Conservation (phyloP, 1,139 yeast species). For the Taphrina confusa region DNA sequence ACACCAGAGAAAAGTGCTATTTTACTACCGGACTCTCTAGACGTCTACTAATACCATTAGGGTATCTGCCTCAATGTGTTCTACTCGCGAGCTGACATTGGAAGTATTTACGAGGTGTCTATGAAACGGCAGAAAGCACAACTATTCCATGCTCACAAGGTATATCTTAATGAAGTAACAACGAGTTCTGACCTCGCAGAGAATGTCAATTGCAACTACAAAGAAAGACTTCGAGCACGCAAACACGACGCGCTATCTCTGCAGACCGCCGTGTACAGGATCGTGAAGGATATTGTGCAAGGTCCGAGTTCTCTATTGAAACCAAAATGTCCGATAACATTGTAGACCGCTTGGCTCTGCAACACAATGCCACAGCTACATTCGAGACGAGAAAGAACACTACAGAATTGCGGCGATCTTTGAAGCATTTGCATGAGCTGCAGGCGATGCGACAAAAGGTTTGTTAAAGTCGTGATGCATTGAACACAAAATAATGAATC, state of each 20-base stretch:
- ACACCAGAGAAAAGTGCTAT: conserved; percentile 64
- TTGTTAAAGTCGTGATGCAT: no score
- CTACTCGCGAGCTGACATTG: not conserved
- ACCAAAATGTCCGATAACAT: no score
- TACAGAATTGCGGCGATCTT: not conserved
- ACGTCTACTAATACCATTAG: not conserved
- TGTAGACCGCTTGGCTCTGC: no score
- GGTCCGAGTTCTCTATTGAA: no score
- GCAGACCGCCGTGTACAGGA: not conserved
- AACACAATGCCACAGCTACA: no score
- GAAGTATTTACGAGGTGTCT: conserved; percentile 3
- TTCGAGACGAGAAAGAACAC: not conserved
- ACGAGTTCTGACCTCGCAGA: not conserved
- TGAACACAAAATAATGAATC: no score
- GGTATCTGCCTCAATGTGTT: not conserved
- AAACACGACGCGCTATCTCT: not conserved
- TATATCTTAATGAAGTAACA: no score
- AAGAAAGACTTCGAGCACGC: not conserved
- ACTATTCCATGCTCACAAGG: no score
- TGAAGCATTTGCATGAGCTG: conserved; percentile 1
- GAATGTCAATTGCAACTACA: not conserved
- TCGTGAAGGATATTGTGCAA: no score
- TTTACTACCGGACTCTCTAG: not conserved
- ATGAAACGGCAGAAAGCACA: no score
- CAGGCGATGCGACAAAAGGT: not conserved